Percentiles rank a stretch among this genome's conserved stretches.
Conservation (phyloP, 2,329 filamentous ascomycete species). For the Zasmidium citrigriseum region DNA sequence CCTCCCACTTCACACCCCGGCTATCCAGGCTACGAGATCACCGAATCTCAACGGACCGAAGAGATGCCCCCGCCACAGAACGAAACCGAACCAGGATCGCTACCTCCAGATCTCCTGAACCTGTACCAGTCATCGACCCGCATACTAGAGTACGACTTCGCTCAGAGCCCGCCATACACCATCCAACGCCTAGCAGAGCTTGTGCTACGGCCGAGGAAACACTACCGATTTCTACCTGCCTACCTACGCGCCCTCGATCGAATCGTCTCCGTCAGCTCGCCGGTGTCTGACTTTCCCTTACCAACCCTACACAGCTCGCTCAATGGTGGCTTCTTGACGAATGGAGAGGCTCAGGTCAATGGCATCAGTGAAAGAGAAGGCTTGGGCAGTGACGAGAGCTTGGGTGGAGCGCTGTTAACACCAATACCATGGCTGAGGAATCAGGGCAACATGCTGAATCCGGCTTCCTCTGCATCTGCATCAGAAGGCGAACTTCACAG, state of each 20-base stretch:
- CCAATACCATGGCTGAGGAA: slow-evolving; percentile 82
- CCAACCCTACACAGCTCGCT: slow-evolving; percentile 54
- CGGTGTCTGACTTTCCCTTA: slow-evolving; percentile 78
- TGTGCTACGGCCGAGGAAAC: slow-evolving; percentile 69
- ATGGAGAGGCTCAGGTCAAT: slow-evolving; percentile 60
- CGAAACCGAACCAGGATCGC: slow-evolving; percentile 41
- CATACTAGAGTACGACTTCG: slow-evolving; percentile 58
- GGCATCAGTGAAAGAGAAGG: slow-evolving; percentile 55
- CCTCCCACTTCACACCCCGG: slow-evolving; percentile 14
- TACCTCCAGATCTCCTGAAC: slow-evolving; percentile 65
- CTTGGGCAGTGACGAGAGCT: slow-evolving; percentile 80
- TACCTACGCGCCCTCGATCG: slow-evolving; percentile 91
- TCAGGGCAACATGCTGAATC: slow-evolving; percentile 16
- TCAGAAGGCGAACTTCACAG: slow-evolving; percentile 60
- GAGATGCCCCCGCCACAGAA: slow-evolving; percentile 16
- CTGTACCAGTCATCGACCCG: slow-evolving; percentile 44
- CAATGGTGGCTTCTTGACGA: slow-evolving; percentile 51
- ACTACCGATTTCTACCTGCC: slow-evolving; percentile 79
- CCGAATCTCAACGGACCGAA: slow-evolving; percentile 27
- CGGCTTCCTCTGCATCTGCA: slow-evolving; percentile 13
- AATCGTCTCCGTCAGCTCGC: slow-evolving; percentile 85
- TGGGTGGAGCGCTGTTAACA: slow-evolving; percentile 87
- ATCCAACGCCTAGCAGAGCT: slow-evolving; percentile 91
- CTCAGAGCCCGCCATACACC: slow-evolving; percentile 80
- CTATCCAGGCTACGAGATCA: slow-evolving; percentile 40